Evolutionary conservation across 2,329 filamentous ascomycete species (phyloP), one percentile per base, ranked within the genome.

Genomic region (Colletotrichum tanaceti): DNA sequence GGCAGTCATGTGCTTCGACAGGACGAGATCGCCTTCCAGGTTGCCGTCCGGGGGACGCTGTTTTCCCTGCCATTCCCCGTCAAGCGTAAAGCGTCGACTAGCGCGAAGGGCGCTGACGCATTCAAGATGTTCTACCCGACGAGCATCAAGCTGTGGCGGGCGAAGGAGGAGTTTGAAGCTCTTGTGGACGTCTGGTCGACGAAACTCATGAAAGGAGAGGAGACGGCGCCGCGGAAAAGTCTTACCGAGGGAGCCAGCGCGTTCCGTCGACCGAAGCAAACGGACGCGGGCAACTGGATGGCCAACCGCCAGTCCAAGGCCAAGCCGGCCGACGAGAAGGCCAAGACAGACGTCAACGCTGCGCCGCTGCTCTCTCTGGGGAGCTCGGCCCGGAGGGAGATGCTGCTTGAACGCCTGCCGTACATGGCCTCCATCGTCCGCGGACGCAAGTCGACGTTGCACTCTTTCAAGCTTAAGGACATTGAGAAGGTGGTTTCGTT

Each of bases 111-210:
- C 78, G 83, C 55, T 79, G 92, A 94, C 74, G 87, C 91, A 0
- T 91, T 90, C 80, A 94, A 92, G 75, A 97, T 99, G 93, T 97
- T 94, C 73, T 99, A 96, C 75, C 96, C 96, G 0, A 90, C 90
- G 0, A 93, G 91, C 63, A 82, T 97, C 49, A 93, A 93, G 73
- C 79, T 98, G 13, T 97, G 94, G 93, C 87, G 91, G 68, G 87
- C 89, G 63, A 91, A 89, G 71, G 94, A 98, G 76, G 94, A 98
- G 76, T 85, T 95, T 6, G 91, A 93, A 70, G 89, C 88, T 0
- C 78, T 93, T 1, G 81, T 97, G 1, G 91, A 93, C 65, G 75
- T 90, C 65, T 93, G 91, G 85, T 88, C 90, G 0, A 83, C 85
- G 0, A 86, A 85, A 58, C 80, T 90, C 22, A 85, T 91, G 43